A percentile compares a stretch with the other conserved stretches of the same genome.
phyloP scores from a whole-genome alignment of 2,329 filamentous ascomycete species.

The Alternaria longipes region DNA sequence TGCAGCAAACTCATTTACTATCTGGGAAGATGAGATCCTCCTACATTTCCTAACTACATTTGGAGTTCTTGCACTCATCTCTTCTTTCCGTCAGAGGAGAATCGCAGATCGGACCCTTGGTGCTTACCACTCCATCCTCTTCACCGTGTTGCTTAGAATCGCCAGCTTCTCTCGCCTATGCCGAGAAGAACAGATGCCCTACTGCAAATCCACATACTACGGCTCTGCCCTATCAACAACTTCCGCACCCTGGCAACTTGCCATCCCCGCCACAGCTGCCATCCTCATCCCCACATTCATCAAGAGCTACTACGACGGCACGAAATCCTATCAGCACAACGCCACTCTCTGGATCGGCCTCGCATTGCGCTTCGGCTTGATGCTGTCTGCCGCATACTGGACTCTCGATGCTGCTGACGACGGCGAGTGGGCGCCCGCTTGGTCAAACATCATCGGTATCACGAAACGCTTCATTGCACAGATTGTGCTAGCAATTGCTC shows the following conservation, averaged over 20 bases:
- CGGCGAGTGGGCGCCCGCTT: conserved; percentile 74
- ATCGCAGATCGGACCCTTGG: conserved; percentile 76
- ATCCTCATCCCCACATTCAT: conserved; percentile 77
- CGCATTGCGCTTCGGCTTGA: conserved; percentile 77
- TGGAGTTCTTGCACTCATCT: conserved; percentile 75
- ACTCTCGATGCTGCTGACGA: conserved; percentile 88
- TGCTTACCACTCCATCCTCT: conserved; percentile 84
- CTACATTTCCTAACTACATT: conserved; percentile 92
- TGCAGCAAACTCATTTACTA: conserved; percentile 96
- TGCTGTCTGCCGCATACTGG: conserved; percentile 86
- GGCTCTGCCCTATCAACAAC: conserved; percentile 90
- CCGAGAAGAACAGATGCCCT: conserved; percentile 98
- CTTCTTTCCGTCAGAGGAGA: conserved; percentile 76
- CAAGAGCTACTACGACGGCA: conserved; percentile 81
- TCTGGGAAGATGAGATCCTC: conserved; percentile 97
- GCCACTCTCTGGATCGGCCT: conserved; percentile 85
- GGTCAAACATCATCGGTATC: conserved; percentile 69
- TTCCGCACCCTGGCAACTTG: conserved; percentile 87
- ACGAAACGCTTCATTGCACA: conserved; percentile 82
- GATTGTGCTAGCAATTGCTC: conserved; percentile 77
- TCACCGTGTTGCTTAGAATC: conserved; percentile 78
- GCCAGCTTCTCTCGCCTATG: conserved; percentile 92
- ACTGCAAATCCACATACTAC: conserved; percentile 95
- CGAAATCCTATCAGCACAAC: conserved; percentile 86
- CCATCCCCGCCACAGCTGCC: conserved; percentile 79